Percentiles rank a stretch among this genome's conserved stretches.
Evolutionary conservation across 345 rosid species (phyloP).

Genomic region (Fremontodendron californicum): DNA sequence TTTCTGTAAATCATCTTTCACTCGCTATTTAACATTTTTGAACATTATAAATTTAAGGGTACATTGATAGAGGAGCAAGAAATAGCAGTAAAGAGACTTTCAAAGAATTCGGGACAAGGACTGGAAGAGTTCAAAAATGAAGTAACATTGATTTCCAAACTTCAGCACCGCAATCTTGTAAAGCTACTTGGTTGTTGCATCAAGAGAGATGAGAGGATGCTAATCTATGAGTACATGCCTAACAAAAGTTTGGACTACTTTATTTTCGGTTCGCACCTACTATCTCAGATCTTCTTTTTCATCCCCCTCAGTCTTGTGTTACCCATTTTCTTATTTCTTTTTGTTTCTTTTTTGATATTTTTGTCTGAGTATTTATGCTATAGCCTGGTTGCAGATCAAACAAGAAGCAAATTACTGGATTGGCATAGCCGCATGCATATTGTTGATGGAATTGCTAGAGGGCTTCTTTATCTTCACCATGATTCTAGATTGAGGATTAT

Average conservation of each 20-base stretch:
- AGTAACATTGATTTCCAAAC: background rate
- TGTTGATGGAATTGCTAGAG: conserved; percentile 1
- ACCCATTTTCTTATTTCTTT: background rate
- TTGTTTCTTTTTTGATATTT: background rate
- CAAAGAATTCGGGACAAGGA: conserved; percentile 14
- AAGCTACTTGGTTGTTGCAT: conserved; percentile 13
- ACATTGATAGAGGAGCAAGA: conserved; percentile 1
- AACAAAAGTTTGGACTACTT: conserved; percentile 32
- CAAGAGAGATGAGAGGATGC: conserved; percentile 2
- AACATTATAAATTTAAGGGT: background rate
- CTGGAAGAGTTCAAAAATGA: conserved; percentile 16
- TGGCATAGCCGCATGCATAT: background rate
- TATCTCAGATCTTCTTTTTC: background rate
- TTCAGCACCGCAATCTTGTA: conserved; percentile 19
- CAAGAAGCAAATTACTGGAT: background rate
- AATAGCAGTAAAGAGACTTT: background rate
- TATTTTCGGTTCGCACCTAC: background rate
- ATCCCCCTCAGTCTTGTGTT: background rate
- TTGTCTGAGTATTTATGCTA: too few relatives aligned
- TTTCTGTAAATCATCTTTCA: background rate
- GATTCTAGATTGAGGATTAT: conserved; percentile 35
- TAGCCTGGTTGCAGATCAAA: conserved; percentile 5
- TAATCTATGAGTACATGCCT: conserved; percentile 38
- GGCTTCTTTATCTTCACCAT: conserved; percentile 1
- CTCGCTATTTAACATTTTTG: background rate